Conservation (phyloP, 2,329 filamentous ascomycete genomes). For the Cercospora brassicicola region DNA sequence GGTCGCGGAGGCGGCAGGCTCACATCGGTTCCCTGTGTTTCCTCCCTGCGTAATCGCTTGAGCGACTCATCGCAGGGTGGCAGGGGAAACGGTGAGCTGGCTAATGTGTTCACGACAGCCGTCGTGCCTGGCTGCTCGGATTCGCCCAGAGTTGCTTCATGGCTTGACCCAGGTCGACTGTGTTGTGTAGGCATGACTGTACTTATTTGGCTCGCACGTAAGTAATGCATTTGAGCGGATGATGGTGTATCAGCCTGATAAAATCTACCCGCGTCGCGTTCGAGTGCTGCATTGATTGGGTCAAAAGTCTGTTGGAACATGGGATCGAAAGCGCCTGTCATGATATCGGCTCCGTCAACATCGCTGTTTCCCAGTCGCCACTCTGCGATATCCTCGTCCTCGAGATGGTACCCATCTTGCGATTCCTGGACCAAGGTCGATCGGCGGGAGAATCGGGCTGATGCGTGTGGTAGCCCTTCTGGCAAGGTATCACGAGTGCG, state of each 20-base stretch:
- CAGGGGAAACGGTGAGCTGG: slow-evolving; percentile 10
- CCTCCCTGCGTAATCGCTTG: not conserved
- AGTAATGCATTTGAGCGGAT: not conserved
- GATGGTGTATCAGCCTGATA: slow-evolving; percentile 20
- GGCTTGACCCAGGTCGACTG: slow-evolving; percentile 3
- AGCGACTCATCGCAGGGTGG: slow-evolving; percentile 2
- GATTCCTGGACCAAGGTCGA: slow-evolving; percentile 13
- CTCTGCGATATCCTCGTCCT: not conserved
- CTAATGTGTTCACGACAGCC: not conserved
- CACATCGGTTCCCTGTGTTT: slow-evolving; percentile 6
- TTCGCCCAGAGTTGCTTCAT: not conserved
- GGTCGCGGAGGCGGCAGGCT: slow-evolving; percentile 14
- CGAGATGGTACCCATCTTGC: slow-evolving; percentile 1
- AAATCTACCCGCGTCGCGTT: slow-evolving; percentile 25
- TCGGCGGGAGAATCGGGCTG: not conserved
- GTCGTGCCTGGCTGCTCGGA: not conserved
- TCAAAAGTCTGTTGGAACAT: slow-evolving; percentile 26
- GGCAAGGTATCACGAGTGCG: not conserved
- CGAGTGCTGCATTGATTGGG: slow-evolving; percentile 24
- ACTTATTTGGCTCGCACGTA: slow-evolving; percentile 15
- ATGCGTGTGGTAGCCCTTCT: not conserved
- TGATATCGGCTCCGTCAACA: not conserved
- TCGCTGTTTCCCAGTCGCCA: not conserved
- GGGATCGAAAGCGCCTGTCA: slow-evolving; percentile 9
- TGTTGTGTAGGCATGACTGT: slow-evolving; percentile 18